Evolutionary conservation across 2,329 filamentous ascomycete genomes (phyloP), one percentile per base, ranked within the genome.

Genomic region (Xylaria sp.): DNA sequence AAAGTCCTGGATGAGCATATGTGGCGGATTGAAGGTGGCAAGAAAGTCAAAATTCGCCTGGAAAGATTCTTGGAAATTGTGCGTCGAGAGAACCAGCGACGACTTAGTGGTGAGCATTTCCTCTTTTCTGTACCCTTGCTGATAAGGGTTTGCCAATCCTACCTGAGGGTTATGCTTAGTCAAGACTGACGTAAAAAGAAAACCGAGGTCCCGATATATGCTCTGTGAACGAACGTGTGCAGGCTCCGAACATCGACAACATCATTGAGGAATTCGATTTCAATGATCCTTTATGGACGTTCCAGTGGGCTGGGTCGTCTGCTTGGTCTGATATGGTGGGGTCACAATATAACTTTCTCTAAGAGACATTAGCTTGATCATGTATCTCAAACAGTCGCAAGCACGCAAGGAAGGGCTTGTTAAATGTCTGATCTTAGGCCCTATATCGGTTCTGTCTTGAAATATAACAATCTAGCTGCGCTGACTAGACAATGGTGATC

Each of bases 1-100:
- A 26, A 51, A 51, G 48, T 51, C 6, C n/a, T 51, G 15, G 48
- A 51, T n/a, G 48, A 31, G 26, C 48, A 51, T 26, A 51, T 51
- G 48, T 51, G 48, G 48, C 48, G 17, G 15, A 31, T 31, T 6
- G 26, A 51, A 10, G 48, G 48, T 31, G 48, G 48, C 1, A 51
- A 51, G 26, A 31, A 17, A n/a, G 26, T 51, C 0, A 51, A 31
- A 51, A 31, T 9, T 51, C 48, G 48, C 26, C 6, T 51, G 15
- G 7, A 1, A 10, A 51, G 15, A n/a, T 51, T 51, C 26, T 31
- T 51, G 48, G 48, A 51, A 4, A 51, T 20, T 31, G 26, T 51
- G 9, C 48, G 48, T 51, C 48, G 26, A 28, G 48, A 51, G 7
- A 31, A 51, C 13, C 31, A n/a, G 48, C 48, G 48, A 28, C 48